Base-by-base conservation (phyloP, 75 land plant species). In the Pinus taeda region DNA sequence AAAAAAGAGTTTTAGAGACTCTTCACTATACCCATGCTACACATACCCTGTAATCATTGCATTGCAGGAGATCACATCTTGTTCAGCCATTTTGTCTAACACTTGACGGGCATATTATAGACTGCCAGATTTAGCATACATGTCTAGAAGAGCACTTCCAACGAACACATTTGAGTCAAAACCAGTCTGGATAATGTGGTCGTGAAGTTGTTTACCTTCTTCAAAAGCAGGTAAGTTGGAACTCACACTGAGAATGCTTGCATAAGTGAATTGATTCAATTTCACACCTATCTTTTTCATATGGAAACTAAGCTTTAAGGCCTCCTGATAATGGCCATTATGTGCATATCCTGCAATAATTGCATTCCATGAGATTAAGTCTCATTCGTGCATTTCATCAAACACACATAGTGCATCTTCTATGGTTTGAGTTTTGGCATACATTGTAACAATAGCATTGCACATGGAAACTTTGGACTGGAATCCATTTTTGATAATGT, bases 1-100 rank as follows among this genome's bases (percentile, higher is more conserved):
- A n/a, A n/a, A n/a, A n/a, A n/a, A n/a, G n/a, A n/a, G n/a, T n/a
- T n/a, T n/a, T n/a, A 86, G 57, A 7, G 85, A 75, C 62, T 81
- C 81, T 36, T n/a, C 12, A 45, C 57, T 45, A 55, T 78, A 71
- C 26, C 88, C 91, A 70, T 83, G 78, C 39, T 83, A 82, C 77
- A 76, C 57, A 78, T 81, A 87, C 61, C 86, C 88, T 6, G 87
- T 85, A 22, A 93, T 78, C 76, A 93, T 74, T 3, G 88, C 80
- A 61, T 89, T 93, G 91, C 93, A 93, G 8, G 95, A 87, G 8
- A 93, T 62, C 29, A 82, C 87, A 77, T 89, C 92, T 30, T 75
- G 74, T 4, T 78, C 75, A 37, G 85, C 84, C 88, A 91, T 93
- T 11, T n/a, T 18, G 1, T 85, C 81, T 65, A 93, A 93, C 0